Percentiles rank a stretch among this genome's conserved stretches.
phyloP scores from a whole-genome alignment of 345 rosid genomes.

The Gossypium stocksii region DNA sequence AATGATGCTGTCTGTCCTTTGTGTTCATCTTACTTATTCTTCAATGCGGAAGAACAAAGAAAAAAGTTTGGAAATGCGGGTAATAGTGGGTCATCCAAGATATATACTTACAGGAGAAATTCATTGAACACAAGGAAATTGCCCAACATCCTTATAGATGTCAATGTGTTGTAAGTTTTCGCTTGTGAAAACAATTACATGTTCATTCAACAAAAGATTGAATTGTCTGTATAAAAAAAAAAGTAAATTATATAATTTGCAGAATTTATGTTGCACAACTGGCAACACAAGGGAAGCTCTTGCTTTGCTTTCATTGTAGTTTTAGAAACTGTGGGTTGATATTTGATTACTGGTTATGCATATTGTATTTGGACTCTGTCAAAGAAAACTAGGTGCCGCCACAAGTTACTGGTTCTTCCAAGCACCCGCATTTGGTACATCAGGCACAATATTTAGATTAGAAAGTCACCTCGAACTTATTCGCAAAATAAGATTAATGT shows the following conservation, averaged over 20 bases:
- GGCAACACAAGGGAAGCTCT: conserved; percentile 58
- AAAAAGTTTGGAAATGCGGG: conserved; percentile 31
- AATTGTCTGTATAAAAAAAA: background rate
- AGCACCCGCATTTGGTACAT: conserved; percentile 83
- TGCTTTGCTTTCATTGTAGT: conserved; percentile 12
- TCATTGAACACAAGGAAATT: conserved; percentile 41
- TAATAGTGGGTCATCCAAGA: conserved; percentile 16
- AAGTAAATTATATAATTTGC: conserved; percentile 10
- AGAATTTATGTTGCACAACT: conserved; percentile 73
- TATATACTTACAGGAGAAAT: conserved; percentile 36
- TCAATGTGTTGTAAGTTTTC: conserved; percentile 62
- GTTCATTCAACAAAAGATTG: conserved; percentile 15
- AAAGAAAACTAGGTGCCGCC: conserved; percentile 62
- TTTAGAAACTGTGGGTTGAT: background rate
- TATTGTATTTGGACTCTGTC: conserved; percentile 27
- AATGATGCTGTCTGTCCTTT: conserved; percentile 30
- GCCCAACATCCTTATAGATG: conserved; percentile 68
- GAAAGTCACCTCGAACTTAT: conserved; percentile 36
- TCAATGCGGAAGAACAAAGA: conserved; percentile 40
- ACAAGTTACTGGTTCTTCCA: conserved; percentile 68
- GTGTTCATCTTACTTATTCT: conserved; percentile 37
- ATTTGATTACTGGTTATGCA: background rate
- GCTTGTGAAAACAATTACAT: background rate
- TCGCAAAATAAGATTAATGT: background rate
- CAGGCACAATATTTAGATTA: conserved; percentile 88